Evolutionary conservation across 179 eudicot species (phyloP).

Genomic region (Heliamphora ciliata): DNA sequence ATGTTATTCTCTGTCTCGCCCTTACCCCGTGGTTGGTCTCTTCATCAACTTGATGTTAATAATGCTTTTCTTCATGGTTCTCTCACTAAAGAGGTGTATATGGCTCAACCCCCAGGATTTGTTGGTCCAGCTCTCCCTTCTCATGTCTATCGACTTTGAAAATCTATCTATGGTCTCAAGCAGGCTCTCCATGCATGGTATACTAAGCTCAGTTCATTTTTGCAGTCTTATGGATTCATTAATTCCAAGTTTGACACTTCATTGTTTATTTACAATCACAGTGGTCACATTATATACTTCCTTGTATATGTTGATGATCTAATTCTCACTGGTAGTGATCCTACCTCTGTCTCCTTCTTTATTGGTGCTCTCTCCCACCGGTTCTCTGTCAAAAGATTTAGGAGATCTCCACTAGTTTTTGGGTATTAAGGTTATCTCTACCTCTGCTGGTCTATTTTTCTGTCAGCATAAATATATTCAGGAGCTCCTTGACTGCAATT

Average conservation of each 20-base stretch:
- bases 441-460: not conserved
- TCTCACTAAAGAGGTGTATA: no score
- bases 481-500: not conserved
- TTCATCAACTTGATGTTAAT: no score
- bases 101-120: no score
- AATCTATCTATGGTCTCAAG: not conserved
- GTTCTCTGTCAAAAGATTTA: not conserved
- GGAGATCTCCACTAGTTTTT: not conserved
- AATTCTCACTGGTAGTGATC: not conserved
- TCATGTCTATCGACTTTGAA: not conserved
- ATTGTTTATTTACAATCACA: not conserved
- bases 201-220: not conserved
- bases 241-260: not conserved
- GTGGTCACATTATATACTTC: not conserved
- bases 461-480: conserved; percentile 4
- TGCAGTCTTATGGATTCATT: not conserved
- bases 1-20: no score
- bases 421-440: not conserved
- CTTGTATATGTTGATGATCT: conserved; percentile 11
- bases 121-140: not conserved
- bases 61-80: no score
- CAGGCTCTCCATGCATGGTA: conserved; percentile 4
- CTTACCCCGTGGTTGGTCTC: no score
- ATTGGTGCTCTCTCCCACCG: not conserved
- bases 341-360: not conserved